Percentiles rank a stretch among this genome's conserved stretches.
These are phyloP conservation scores for Cyamopsis tetragonoloba DNA, from an alignment of 306 rosid species.

Conservation along the genomic window DNA sequence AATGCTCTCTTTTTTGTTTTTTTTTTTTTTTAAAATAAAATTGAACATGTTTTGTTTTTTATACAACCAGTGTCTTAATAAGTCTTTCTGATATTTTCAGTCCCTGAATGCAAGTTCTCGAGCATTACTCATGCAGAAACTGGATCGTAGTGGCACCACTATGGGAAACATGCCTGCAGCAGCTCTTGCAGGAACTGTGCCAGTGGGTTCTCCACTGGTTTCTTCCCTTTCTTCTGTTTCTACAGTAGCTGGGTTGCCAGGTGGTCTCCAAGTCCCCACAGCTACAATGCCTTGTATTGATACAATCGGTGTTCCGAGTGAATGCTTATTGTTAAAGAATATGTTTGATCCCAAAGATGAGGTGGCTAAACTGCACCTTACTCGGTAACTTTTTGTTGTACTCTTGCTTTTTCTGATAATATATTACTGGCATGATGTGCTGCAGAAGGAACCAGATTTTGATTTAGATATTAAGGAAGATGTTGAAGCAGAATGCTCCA, in stretches of 20 bases:
- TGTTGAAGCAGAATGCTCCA: constrained; percentile 84
- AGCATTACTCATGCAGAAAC: constrained; percentile 90
- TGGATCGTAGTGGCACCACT: constrained; percentile 81
- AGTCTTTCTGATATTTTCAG: constrained; percentile 47
- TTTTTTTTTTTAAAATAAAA: background rate
- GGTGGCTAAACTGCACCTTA: constrained; percentile 42
- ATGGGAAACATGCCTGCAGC: constrained; percentile 21
- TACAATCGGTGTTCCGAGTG: constrained; percentile 80
- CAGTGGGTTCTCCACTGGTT: constrained; percentile 39
- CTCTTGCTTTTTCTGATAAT: constrained; percentile 9
- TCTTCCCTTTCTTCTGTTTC: constrained; percentile 49
- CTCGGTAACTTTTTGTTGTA: background rate
- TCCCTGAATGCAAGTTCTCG: constrained; percentile 80
- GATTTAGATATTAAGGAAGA: constrained; percentile 91
- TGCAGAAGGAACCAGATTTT: constrained; percentile 77
- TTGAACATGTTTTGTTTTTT: background rate
- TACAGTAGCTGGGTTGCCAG: constrained; percentile 49
- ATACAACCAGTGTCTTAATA: background rate
- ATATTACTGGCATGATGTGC: constrained; percentile 14
- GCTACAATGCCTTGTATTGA: constrained; percentile 43
- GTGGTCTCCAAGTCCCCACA: constrained; percentile 60
- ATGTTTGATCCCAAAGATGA: constrained; percentile 92
- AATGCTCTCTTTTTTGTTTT: background rate
- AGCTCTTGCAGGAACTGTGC: constrained; percentile 39
- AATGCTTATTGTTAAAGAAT: constrained; percentile 75